Evolutionary conservation across 2,329 filamentous ascomycete species (phyloP).

Genomic region (Trichoderma hamatum): DNA sequence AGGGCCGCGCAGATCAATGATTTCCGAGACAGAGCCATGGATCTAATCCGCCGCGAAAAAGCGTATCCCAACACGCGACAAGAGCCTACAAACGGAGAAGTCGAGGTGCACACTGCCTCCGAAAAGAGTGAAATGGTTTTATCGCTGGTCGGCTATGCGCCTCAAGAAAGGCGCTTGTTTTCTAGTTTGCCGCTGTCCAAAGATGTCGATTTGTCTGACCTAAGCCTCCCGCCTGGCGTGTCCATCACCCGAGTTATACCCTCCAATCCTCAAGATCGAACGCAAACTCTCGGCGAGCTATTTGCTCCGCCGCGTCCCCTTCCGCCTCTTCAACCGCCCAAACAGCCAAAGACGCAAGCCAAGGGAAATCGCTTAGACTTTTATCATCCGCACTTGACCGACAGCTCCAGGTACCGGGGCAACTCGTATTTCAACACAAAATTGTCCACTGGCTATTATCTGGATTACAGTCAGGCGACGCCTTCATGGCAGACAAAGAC

Average conservation of each 20-base stretch:
- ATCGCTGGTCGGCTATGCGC: slow-evolving; percentile 75
- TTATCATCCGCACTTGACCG: slow-evolving; percentile 57
- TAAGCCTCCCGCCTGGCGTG: slow-evolving; percentile 73
- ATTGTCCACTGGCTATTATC: slow-evolving; percentile 68
- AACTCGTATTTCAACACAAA: slow-evolving; percentile 68
- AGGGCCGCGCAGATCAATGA: slow-evolving; percentile 51
- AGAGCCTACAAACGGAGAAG: slow-evolving; percentile 46
- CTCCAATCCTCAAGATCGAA: slow-evolving; percentile 49
- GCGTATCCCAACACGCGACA: slow-evolving; percentile 50
- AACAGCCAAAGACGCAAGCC: slow-evolving; percentile 69
- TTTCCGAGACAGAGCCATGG: slow-evolving; percentile 66
- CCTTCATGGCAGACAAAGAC: slow-evolving; percentile 57
- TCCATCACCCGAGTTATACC: slow-evolving; percentile 47
- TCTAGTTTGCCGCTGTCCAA: slow-evolving; percentile 68
- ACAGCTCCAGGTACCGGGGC: slow-evolving; percentile 57
- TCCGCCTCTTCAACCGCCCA: slow-evolving; percentile 69
- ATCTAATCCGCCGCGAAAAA: slow-evolving; percentile 64
- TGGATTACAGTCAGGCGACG: slow-evolving; percentile 68
- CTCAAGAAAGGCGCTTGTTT: slow-evolving; percentile 76
- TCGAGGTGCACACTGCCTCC: slow-evolving; percentile 44
- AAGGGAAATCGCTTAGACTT: slow-evolving; percentile 61
- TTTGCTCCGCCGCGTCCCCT: slow-evolving; percentile 70
- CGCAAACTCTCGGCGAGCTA: slow-evolving; percentile 70
- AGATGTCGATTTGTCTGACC: slow-evolving; percentile 40
- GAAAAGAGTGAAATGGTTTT: slow-evolving; percentile 62